These are phyloP conservation scores for Penicillium mononematosum DNA, from an alignment of 495 filamentous ascomycete species.

Conservation along the genomic window DNA sequence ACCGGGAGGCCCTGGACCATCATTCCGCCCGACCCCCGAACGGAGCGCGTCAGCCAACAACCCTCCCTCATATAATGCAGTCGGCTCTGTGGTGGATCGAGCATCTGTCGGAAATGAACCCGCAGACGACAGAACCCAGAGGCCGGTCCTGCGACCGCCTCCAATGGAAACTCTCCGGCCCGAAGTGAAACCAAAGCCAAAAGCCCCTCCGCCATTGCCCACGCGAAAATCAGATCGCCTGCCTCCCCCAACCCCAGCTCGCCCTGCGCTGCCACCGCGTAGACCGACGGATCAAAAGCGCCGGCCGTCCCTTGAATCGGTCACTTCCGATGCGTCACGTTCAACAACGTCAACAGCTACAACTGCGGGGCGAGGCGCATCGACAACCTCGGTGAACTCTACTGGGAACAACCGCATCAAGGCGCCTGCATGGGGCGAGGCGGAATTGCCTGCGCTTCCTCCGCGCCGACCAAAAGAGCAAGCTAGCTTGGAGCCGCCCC, in stretches of 20 bases:
- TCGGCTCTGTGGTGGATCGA: constrained; percentile 32
- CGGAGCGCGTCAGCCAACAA: constrained; percentile 49
- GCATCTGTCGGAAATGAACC: constrained; percentile 49
- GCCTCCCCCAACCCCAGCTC: constrained; percentile 44
- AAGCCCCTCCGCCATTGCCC: constrained; percentile 52
- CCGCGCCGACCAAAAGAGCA: constrained; percentile 36
- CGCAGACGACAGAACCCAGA: constrained; percentile 21
- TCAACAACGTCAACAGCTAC: constrained; percentile 40
- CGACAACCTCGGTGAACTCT: constrained; percentile 37
- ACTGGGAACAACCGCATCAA: constrained; percentile 27
- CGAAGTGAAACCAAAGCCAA: constrained; percentile 37
- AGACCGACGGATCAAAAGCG: constrained; percentile 36
- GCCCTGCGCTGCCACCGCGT: constrained; percentile 42
- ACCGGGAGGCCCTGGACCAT: constrained; percentile 20
- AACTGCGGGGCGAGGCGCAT: constrained; percentile 31
- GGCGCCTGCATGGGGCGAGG: constrained; percentile 47
- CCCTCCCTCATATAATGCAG: constrained; percentile 40
- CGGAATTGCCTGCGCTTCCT: constrained; percentile 46
- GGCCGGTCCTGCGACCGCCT: constrained; percentile 23
- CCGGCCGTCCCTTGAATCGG: constrained; percentile 36
- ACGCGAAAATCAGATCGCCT: constrained; percentile 41
- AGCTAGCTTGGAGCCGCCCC: constrained; percentile 17
- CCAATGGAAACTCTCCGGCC: constrained; percentile 23
- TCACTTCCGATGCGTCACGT: constrained; percentile 39
- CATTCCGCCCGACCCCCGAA: constrained; percentile 36